Percentiles rank a stretch among this genome's conserved stretches.
Conservation (phyloP, 805 yeast species). For the Pichia paraexigua region DNA sequence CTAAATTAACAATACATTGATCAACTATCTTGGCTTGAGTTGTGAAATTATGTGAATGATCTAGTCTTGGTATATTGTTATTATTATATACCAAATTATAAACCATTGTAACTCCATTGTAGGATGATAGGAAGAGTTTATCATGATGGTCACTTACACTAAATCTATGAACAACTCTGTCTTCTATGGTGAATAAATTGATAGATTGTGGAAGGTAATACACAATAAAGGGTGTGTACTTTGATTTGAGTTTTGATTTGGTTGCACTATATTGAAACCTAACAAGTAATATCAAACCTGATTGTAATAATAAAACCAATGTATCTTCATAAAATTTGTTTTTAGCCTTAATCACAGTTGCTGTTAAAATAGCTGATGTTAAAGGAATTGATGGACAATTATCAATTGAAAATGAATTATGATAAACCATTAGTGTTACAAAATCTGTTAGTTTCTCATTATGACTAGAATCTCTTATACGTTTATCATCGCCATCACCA, state of each 20-base stretch:
- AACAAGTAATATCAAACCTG: background rate
- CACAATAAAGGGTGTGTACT: background rate
- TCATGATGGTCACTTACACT: background rate
- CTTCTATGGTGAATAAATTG: background rate
- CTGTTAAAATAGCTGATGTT: constrained; percentile 17
- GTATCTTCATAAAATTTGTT: constrained; percentile 21
- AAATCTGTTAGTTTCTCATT: background rate
- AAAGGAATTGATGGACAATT: constrained; percentile 14
- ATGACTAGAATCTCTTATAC: background rate
- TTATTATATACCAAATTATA: background rate
- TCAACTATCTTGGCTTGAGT: background rate
- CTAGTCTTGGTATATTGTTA: background rate
- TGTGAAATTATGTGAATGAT: background rate
- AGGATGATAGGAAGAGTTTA: background rate
- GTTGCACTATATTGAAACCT: background rate
- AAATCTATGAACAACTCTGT: background rate
- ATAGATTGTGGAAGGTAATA: background rate
- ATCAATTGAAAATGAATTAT: constrained; percentile 21
- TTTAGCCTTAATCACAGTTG: constrained; percentile 20
- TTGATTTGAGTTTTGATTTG: background rate
- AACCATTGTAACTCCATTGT: background rate
- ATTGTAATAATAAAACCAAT: constrained; percentile 10
- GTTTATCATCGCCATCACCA: too few relatives aligned
- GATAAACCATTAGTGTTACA: constrained; percentile 12
- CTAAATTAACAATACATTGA: constrained; percentile 2